Base-by-base conservation (phyloP, 805 yeast species). In the Lipomyces yamadae region DNA sequence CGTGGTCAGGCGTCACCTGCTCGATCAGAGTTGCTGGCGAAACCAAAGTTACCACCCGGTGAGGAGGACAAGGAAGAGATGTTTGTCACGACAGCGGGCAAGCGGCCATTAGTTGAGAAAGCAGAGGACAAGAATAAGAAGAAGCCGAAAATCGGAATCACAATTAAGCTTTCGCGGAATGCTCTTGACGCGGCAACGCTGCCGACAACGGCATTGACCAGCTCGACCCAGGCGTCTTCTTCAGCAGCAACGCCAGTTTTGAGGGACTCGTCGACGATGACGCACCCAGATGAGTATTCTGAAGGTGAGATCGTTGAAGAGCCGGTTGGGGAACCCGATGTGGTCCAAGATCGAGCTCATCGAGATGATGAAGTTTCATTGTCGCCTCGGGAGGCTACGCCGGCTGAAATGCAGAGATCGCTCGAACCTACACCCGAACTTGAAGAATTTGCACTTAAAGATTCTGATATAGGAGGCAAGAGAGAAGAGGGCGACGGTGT, bases 241-340 rank as follows among this genome's bases (percentile, higher is more conserved):
- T 18, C 48, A n/a, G 18, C 18, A 7, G 8, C 8, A 15, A 42
- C 48, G 18, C 48, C 48, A 37, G 15, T 37, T 2, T 37, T 11
- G 39, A 37, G 13, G 13, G 39, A 37, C 39, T 37, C 39, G 15
- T 37, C 39, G 48, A 10, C 48, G 8, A 15, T 7, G 18, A 15
- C 24, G 18, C 48, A 39, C 15, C 45, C 2, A 42, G 48, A 5
- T 42, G 48, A n/a, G 15, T 61, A 57, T 15, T 56, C 71, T 8
- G 75, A 72, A 56, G 74, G 73, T 37, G 74, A 70, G 32, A 57
- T 71, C 29, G 68, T 73, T 29, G 72, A 67, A 54, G 62, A 54
- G 37, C 60, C 24, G 29, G 24, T 8, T n/a, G 24, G 48, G n/a
- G 24, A 42, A 42, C 24, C 8, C 48, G 29, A 42, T 37, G 13